A percentile compares a stretch with the other conserved stretches of the same genome.
These are phyloP conservation scores for Corylus avellana DNA, from an alignment of 306 rosid species.

Conservation along the genomic window DNA sequence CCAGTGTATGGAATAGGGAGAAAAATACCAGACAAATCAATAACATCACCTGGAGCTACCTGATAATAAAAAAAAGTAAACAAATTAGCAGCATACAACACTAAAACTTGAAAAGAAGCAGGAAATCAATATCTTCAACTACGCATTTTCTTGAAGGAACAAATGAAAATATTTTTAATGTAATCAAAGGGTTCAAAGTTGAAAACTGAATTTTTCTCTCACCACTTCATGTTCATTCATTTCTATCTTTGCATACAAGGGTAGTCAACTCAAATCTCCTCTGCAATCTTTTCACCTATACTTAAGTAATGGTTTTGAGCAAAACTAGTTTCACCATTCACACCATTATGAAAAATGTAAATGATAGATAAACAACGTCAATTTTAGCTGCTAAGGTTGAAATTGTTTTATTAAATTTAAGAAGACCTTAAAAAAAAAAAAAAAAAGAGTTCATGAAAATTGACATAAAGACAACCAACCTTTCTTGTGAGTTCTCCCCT, in stretches of 20 bases:
- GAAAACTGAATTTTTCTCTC: not conserved
- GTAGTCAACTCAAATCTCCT: not conserved
- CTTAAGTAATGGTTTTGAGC: not conserved
- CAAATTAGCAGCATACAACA: slow-evolving; percentile 20
- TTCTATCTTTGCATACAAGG: not conserved
- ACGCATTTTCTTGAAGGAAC: slow-evolving; percentile 4
- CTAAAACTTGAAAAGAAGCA: slow-evolving; percentile 7
- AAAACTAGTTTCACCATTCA: slow-evolving; percentile 1
- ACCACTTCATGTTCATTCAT: not conserved
- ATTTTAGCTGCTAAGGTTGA: not conserved
- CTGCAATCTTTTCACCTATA: not conserved
- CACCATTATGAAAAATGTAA: not conserved
- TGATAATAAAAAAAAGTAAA: slow-evolving; percentile 26
- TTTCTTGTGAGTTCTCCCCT: slow-evolving; percentile 98
- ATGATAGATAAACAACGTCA: not conserved
- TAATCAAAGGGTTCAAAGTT: not conserved
- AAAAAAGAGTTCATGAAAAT: slow-evolving; percentile 19
- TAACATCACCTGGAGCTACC: slow-evolving; percentile 98
- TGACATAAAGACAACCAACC: slow-evolving; percentile 48
- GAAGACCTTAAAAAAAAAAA: not conserved
- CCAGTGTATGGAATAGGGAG: slow-evolving; percentile 96
- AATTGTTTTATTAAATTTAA: not conserved
- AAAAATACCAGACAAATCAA: slow-evolving; percentile 92
- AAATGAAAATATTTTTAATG: slow-evolving; percentile 9
- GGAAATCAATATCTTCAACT: not conserved